These are phyloP conservation scores for Phlebiopsis flavidoalba DNA, from an alignment of 768 basidiomycete species.

Conservation along the genomic window DNA sequence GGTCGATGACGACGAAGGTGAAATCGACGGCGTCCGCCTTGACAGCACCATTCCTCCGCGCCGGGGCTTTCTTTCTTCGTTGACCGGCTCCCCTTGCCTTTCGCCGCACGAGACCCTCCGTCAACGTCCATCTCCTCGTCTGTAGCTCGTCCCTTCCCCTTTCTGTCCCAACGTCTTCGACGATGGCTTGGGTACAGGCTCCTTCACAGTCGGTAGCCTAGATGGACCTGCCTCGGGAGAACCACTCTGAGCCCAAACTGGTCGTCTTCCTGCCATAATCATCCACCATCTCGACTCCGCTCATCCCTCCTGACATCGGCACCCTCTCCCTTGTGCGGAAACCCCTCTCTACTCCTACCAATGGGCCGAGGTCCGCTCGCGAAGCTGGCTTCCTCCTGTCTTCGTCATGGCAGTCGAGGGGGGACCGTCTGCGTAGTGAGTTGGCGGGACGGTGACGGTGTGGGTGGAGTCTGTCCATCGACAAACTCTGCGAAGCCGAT, in stretches of 20 bases:
- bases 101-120: background rate
- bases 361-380: constrained; percentile 52
- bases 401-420: background rate
- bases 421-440: constrained; percentile 9
- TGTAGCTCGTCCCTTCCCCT: constrained; percentile 23
- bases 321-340: constrained; percentile 57
- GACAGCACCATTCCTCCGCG: background rate
- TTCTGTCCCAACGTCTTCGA: constrained; percentile 18
- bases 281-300: constrained; percentile 52
- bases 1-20: background rate
- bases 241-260: background rate
- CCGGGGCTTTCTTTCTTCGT: background rate
- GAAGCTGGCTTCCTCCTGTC: constrained; percentile 1
- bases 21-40: background rate
- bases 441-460: constrained; percentile 22
- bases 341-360: constrained; percentile 55
- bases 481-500: constrained; percentile 65
- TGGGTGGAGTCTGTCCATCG: constrained; percentile 31
- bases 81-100: background rate
- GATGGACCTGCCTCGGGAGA: constrained; percentile 15
- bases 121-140: constrained; percentile 18
- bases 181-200: constrained; percentile 1
- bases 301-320: constrained; percentile 55
- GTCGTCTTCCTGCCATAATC: background rate
- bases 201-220: constrained; percentile 4